phyloP scores from a whole-genome alignment of 1,284 basidiomycete species.

The Sutorius eximius region DNA sequence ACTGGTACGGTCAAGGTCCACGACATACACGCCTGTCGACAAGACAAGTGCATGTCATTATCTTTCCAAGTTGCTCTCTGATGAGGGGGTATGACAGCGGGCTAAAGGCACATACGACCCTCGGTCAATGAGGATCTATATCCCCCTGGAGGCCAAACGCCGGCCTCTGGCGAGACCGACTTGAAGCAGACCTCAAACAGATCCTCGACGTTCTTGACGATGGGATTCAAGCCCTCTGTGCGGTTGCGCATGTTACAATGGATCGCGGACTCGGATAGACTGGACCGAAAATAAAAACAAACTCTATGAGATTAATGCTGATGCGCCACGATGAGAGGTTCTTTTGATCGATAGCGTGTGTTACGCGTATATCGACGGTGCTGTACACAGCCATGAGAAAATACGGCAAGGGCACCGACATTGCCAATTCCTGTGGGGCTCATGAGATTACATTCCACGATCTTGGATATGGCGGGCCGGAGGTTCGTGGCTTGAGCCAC shows the following conservation, averaged over 20 bases:
- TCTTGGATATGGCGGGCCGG: neutral
- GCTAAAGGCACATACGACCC: too few relatives aligned
- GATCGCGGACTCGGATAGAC: neutral
- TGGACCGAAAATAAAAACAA: neutral
- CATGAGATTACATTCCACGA: conserved; percentile 12
- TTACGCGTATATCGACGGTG: neutral
- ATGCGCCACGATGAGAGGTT: neutral
- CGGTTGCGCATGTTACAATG: neutral
- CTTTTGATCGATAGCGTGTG: neutral
- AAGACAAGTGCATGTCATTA: neutral
- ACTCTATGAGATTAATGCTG: neutral
- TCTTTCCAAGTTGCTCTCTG: too few relatives aligned
- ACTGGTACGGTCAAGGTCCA: neutral
- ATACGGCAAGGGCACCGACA: neutral
- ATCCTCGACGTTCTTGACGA: too few relatives aligned
- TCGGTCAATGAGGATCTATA: too few relatives aligned
- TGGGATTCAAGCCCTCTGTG: neutral
- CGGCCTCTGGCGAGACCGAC: too few relatives aligned
- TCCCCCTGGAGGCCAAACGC: too few relatives aligned
- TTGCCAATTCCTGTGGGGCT: neutral
- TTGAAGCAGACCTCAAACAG: too few relatives aligned
- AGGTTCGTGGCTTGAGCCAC: neutral
- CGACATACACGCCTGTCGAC: neutral
- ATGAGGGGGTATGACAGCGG: too few relatives aligned
- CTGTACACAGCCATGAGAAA: conserved; percentile 11